Conservation (phyloP, 306 rosid species). For the Amphicarpaea edgeworthii region DNA sequence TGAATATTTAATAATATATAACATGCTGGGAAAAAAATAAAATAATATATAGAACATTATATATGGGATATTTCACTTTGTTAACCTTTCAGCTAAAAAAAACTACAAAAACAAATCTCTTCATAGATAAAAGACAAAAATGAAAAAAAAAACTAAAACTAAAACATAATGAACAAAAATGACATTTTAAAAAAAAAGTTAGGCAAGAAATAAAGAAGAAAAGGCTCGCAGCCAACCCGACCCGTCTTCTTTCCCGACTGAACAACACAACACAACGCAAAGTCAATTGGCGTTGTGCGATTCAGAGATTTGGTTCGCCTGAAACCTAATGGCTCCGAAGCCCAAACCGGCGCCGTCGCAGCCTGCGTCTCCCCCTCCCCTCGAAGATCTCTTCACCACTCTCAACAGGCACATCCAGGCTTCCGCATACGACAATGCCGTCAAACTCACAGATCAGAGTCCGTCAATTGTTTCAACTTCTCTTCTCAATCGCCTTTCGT, state of each 20-base stretch:
- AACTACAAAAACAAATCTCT: too few relatives aligned
- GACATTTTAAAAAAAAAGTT: background rate
- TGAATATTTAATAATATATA: too few relatives aligned
- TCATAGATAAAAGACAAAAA: too few relatives aligned
- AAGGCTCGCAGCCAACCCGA: slow-evolving; percentile 8
- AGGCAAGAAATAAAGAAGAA: background rate
- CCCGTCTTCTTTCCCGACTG: background rate
- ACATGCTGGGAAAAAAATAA: too few relatives aligned
- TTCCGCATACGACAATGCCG: slow-evolving; percentile 71
- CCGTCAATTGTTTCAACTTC: background rate
- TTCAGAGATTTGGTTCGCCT: slow-evolving; percentile 27
- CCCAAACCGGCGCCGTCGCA: slow-evolving; percentile 54
- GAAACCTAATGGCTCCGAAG: slow-evolving; percentile 85
- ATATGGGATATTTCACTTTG: too few relatives aligned
- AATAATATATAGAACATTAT: too few relatives aligned
- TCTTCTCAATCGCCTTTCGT: background rate
- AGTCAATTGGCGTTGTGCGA: background rate
- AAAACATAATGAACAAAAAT: too few relatives aligned
- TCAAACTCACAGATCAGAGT: slow-evolving; percentile 92
- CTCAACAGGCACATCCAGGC: slow-evolving; percentile 75
- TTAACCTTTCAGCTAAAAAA: too few relatives aligned
- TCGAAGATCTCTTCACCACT: slow-evolving; percentile 87
- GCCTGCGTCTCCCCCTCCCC: slow-evolving; percentile 66
- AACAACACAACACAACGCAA: background rate
- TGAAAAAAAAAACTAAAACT: too few relatives aligned